Conservation (phyloP, 2,329 filamentous ascomycete species). For the Sarocladiaceae sp. region DNA sequence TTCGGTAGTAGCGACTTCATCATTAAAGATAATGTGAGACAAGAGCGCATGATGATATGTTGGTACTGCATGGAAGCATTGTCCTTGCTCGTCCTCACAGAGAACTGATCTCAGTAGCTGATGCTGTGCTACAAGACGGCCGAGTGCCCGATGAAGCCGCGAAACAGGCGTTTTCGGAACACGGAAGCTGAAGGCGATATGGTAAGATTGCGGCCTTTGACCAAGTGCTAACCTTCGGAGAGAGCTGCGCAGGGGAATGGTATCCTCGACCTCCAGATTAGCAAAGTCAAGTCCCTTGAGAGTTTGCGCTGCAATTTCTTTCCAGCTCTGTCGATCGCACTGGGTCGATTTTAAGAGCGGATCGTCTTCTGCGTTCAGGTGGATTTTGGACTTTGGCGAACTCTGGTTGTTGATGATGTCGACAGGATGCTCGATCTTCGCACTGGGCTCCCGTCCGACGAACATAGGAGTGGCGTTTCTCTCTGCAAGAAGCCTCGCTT, state of each 20-base stretch:
- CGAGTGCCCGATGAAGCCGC: conserved; percentile 21
- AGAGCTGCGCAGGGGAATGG: conserved; percentile 23
- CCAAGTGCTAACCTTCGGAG: conserved; percentile 24
- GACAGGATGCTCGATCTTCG: too few relatives aligned
- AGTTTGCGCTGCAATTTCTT: too few relatives aligned
- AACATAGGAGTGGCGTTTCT: too few relatives aligned
- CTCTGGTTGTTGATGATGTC: too few relatives aligned
- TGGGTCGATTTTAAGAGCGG: too few relatives aligned
- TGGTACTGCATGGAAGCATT: conserved; percentile 23
- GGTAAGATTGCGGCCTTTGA: conserved; percentile 27
- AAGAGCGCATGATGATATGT: conserved; percentile 17
- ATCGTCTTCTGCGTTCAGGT: too few relatives aligned
- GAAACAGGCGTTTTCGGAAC: conserved; percentile 14
- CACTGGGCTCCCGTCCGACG: too few relatives aligned
- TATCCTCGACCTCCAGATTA: conserved; percentile 19
- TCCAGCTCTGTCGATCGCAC: too few relatives aligned
- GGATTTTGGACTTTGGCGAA: too few relatives aligned
- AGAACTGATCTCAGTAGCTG: conserved; percentile 25
- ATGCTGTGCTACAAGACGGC: conserved; percentile 19
- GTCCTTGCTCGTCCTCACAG: conserved; percentile 13
- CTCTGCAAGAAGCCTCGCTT: conserved; percentile 22
- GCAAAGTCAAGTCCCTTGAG: conserved; percentile 15
- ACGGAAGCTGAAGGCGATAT: conserved; percentile 25
- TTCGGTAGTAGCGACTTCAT: conserved; percentile 15
- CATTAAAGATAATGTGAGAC: conserved; percentile 18